Conservation (phyloP, 208 protist species). For the Crithidia sp. region DNA sequence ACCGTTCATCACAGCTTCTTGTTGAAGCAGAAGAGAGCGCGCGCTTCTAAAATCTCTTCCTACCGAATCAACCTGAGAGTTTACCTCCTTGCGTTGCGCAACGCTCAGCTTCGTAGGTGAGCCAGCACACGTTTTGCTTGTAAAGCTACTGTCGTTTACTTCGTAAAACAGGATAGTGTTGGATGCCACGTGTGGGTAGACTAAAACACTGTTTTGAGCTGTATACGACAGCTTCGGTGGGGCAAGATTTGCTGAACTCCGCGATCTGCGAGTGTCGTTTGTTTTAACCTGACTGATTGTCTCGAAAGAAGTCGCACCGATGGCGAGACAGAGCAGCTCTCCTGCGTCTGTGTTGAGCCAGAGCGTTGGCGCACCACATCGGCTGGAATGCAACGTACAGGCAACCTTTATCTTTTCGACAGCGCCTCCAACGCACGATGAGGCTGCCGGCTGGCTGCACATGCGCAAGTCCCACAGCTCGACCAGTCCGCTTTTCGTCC, state of each 20-base stretch:
- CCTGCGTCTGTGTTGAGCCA: constrained; percentile 47
- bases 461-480: constrained; percentile 71
- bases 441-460: constrained; percentile 28
- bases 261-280: constrained; percentile 31
- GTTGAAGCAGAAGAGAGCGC: neutral
- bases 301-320: constrained; percentile 30
- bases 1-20: neutral
- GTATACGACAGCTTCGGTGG: constrained; percentile 40
- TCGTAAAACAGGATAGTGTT: constrained; percentile 44
- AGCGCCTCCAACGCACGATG: constrained; percentile 17
- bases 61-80: neutral
- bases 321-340: constrained; percentile 21
- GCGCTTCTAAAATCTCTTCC: neutral
- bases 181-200: constrained; percentile 47
- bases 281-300: constrained; percentile 23
- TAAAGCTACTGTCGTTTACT: neutral
- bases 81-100: no score
- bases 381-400: neutral
- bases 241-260: constrained; percentile 35
- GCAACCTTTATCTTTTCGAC: constrained; percentile 7
- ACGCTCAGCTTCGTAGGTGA: no score
- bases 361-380: constrained; percentile 23
- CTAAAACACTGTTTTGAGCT: constrained; percentile 31
- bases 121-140: no score
- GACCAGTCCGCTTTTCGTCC: constrained; percentile 47